Percentiles rank a stretch among this genome's conserved stretches.
Conservation (phyloP, 139 green algal genomes). For the Coelastrella sp. region DNA sequence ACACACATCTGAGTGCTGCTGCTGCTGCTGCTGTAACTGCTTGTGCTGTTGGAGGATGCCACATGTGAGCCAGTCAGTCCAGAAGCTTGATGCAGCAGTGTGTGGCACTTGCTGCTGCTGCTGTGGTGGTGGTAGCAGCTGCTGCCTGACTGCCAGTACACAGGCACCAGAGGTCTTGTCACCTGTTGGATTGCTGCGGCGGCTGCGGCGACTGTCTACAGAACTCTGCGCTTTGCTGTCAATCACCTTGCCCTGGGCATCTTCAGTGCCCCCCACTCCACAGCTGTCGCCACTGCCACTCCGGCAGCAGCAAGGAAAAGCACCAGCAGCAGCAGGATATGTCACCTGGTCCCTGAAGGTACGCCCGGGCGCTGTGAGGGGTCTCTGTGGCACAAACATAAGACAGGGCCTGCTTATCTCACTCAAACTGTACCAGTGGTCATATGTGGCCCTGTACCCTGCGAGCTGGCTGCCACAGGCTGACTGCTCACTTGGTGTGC, state of each 20-base stretch:
- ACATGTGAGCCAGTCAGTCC: neutral
- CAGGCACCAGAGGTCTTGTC: neutral
- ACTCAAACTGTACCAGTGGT: neutral
- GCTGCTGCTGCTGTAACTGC: neutral
- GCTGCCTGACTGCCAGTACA: neutral
- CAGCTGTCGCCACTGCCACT: neutral
- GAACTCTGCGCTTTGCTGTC: neutral
- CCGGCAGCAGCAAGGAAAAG: slow-evolving; percentile 17
- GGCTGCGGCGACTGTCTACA: neutral
- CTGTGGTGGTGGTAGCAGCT: neutral
- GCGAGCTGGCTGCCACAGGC: neutral
- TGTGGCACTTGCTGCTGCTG: neutral
- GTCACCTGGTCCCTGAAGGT: slow-evolving; percentile 67
- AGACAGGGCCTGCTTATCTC: neutral
- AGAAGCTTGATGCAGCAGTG: neutral
- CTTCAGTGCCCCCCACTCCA: neutral
- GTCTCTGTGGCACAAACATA: slow-evolving; percentile 65
- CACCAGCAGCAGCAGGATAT: slow-evolving; percentile 53
- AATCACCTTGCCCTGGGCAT: neutral
- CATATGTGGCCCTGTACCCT: neutral
- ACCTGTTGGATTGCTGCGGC: neutral
- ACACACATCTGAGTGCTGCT: neutral
- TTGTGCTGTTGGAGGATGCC: neutral
- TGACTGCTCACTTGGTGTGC: neutral
- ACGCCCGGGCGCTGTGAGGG: slow-evolving; percentile 62